These are phyloP conservation scores for Agaricus blazei DNA, from an alignment of 768 basidiomycete genomes.

Conservation along the genomic window DNA sequence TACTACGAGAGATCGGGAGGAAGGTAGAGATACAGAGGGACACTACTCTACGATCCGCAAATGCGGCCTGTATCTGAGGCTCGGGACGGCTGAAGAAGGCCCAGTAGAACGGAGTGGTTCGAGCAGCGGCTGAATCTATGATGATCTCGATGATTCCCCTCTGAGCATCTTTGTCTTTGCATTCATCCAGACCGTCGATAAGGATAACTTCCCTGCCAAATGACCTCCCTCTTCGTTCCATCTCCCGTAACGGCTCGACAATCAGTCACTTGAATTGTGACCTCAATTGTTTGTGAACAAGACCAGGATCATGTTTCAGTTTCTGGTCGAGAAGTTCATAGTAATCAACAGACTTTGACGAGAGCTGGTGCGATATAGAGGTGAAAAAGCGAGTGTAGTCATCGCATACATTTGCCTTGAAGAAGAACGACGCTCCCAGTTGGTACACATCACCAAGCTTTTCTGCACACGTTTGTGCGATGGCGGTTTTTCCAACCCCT, in stretches of 20 bases:
- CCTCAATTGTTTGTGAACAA: neutral
- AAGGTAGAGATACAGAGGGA: neutral
- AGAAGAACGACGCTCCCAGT: constrained; percentile 10
- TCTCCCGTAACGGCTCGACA: neutral
- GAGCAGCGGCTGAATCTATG: neutral
- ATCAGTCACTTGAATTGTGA: neutral
- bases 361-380: constrained; percentile 7
- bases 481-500: neutral
- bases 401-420: neutral
- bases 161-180: neutral
- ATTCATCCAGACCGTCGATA: neutral
- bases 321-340: neutral
- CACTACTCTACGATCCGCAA: neutral
- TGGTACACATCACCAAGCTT: neutral
- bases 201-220: neutral
- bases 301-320: neutral
- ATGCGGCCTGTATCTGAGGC: neutral
- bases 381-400: neutral
- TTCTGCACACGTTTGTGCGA: constrained; percentile 1
- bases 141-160: neutral
- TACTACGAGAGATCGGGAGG: neutral
- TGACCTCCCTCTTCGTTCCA: neutral
- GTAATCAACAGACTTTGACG: neutral
- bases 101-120: neutral
- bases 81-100: constrained; percentile 1